Evolutionary conservation across 1,139 yeast genomes (phyloP), one percentile per base, ranked within the genome.

Genomic region (Eremothecium cymbalariae): DNA sequence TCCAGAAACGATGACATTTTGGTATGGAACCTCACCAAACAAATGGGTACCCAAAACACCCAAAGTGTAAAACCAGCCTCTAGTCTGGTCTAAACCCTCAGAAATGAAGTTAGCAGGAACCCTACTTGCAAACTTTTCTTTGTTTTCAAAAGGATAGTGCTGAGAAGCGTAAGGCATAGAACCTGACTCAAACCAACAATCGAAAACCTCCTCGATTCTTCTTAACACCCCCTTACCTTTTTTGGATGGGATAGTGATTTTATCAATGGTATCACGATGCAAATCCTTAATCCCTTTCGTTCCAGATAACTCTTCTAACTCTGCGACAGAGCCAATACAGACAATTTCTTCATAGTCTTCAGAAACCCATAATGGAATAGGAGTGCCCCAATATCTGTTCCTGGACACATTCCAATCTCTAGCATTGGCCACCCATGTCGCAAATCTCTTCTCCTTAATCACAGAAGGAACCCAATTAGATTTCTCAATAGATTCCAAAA

Each of bases 361-460:
- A 50, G 90, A 77, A 32, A 77, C 95, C 99, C 99, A 90, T 53
- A 90, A 66, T 42, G 99, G 99, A 50, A 90, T 79, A 43, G 99
- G 99, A 27, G 97, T 90, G 68, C 99, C 99, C 99, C 99, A 90
- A 65, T 90, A 90, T 64, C 99, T 77, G 68, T 90, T 90, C 72
- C 99, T 82, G 14, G 96, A 86, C 46, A 90, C 74, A 60, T 90
- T 90, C 99, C 99, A 90, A 64, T 90, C 99, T 63, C 99, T 82
- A 34, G 98, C 98, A 54, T 88, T 88, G 48, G 90, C 84, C 60
- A 90, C 83, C 99, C 99, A 90, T 68, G 88, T 90, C 35, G 93
- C 75, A 53, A 90, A 90, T 63, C 99, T 77, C 63, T 93, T 93
- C 51, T 86, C 96, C 65, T 86, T 85, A 53, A 93, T 81, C 53